These are phyloP conservation scores for Fibroporia radiculosa DNA, from an alignment of 768 basidiomycete species.

Conservation along the genomic window DNA sequence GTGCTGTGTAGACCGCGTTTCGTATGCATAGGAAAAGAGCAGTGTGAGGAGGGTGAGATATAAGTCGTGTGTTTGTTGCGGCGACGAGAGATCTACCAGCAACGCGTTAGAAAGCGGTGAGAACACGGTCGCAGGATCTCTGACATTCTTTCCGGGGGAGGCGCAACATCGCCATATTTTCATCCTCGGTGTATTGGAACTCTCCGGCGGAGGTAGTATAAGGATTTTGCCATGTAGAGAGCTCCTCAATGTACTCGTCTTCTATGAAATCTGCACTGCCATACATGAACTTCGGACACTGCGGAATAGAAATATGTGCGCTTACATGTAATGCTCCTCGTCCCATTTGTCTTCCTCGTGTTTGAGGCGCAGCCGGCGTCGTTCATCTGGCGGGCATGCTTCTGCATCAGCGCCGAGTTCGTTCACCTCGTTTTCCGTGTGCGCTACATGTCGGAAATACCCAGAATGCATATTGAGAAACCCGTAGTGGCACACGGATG, in stretches of 20 bases:
- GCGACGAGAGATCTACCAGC: slow-evolving; percentile 50
- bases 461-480: slow-evolving; percentile 71
- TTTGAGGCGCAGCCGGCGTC: slow-evolving; percentile 42
- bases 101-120: background rate
- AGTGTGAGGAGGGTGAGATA: slow-evolving; percentile 65
- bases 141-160: slow-evolving; percentile 47
- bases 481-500: slow-evolving; percentile 52
- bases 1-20: slow-evolving; percentile 64
- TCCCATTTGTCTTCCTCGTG: slow-evolving; percentile 79
- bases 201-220: slow-evolving; percentile 26
- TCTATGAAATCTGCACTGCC: slow-evolving; percentile 76
- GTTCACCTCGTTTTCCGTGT: slow-evolving; percentile 77
- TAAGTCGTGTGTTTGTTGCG: slow-evolving; percentile 47
- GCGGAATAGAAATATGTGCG: background rate
- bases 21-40: slow-evolving; percentile 78
- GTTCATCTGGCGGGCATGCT: slow-evolving; percentile 38
- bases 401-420: slow-evolving; percentile 69
- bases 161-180: slow-evolving; percentile 57
- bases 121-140: too few relatives aligned
- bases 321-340: slow-evolving; percentile 78
- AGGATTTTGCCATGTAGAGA: slow-evolving; percentile 62
- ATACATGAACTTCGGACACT: slow-evolving; percentile 2
- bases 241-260: slow-evolving; percentile 65
- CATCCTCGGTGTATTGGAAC: slow-evolving; percentile 61
- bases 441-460: slow-evolving; percentile 64